Evolutionary conservation across 805 yeast species (phyloP), one percentile per base, ranked within the genome.

Genomic region (Candida sanyiensis): DNA sequence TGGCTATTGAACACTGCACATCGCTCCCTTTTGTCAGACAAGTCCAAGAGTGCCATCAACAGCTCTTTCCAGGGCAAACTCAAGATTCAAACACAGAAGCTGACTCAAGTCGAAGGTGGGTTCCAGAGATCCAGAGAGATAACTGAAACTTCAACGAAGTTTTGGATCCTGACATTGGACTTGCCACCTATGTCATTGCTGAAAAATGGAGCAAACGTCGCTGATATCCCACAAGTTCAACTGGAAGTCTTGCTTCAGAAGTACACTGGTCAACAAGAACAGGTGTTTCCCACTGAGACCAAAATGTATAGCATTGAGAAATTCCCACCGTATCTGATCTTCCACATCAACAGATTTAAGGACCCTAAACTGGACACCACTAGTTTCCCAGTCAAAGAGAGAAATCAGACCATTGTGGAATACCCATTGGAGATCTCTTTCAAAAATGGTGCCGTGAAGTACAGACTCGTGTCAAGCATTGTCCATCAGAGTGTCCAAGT

Each of bases 351-450:
- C 45, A 65, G 93, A 42, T 67, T 74, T 40, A 59, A 59, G 10
- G 66, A 64, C 19, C 50, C 56, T 11, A 57, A 58, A 9, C 49
- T 59, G 17, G 51, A 64, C 0, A 54, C 59, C 7, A 54, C n/a
- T n/a, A 59, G 10, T 51, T 59, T 12, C 48, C 59, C 0, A 57
- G 68, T n/a, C 9, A 67, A 67, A 30, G 66, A 66, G 40, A 55
- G 74, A 39, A 80, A 77, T 49, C 77, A 77, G 23, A 80, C 83
- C 1, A 70, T 82, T 21, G 81, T 84, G 4, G 77, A 73, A 33
- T 81, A 76, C 51, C 73, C 80, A 7, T 61, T 48, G 13, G 44
- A 42, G 25, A 21, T 61, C 65, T 47, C 68, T 54, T 45, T 65
- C 19, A 30, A 36, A 6, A 32, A 38, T 2, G 48, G 53, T 3